phyloP scores from a whole-genome alignment of 352 stramenopile species.

The Albugo candida region DNA sequence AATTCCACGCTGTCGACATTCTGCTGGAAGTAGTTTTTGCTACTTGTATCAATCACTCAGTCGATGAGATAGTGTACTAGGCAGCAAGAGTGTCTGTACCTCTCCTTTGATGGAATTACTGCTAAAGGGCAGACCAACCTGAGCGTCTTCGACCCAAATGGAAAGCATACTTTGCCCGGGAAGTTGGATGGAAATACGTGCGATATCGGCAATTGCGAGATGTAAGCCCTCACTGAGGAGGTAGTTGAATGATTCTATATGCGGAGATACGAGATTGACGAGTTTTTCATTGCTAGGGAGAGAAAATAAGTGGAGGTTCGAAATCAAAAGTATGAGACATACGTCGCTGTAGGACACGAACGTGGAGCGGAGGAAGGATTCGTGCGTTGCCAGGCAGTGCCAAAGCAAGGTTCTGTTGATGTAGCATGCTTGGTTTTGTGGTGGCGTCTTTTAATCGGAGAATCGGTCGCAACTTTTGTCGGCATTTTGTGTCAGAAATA shows the following conservation, averaged over 20 bases:
- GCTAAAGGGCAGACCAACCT: conserved; percentile 76
- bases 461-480: too few species aligned
- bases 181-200: conserved; percentile 79
- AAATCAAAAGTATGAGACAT: conserved; percentile 1
- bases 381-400: conserved; percentile 53
- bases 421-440: too few species aligned
- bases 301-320: background rate
- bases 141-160: conserved; percentile 88
- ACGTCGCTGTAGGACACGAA: conserved; percentile 43
- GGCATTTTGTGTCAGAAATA: too few species aligned
- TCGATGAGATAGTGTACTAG: background rate
- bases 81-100: background rate
- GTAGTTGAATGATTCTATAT: conserved; percentile 98
- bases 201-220: conserved; percentile 84
- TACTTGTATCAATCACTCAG: conserved; percentile 1
- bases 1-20: conserved; percentile 92
- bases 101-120: conserved; percentile 73
- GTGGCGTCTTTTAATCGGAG: too few species aligned
- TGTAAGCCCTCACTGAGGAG: conserved; percentile 90
- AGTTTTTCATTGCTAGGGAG: conserved; percentile 53
- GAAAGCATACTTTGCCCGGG: conserved; percentile 66
- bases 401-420: conserved; percentile 9
- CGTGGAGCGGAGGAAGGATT: conserved; percentile 62
- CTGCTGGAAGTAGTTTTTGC: conserved; percentile 78
- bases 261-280: conserved; percentile 85